A percentile compares a stretch with the other conserved stretches of the same genome.
Evolutionary conservation across 257 asterid species (phyloP).

Genomic region (Nicotiana otophora): DNA sequence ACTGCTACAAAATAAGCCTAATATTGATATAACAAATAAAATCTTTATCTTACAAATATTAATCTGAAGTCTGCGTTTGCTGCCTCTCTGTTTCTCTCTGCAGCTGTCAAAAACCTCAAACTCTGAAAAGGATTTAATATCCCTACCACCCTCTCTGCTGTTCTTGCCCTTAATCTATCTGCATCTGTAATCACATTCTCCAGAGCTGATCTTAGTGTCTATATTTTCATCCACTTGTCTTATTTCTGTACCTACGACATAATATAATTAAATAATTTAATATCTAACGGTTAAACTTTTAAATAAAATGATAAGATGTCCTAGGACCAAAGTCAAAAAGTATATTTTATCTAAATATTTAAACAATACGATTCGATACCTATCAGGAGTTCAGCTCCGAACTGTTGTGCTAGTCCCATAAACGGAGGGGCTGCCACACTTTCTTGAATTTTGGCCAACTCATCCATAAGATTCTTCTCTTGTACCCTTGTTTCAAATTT

Average conservation of each 20-base stretch:
- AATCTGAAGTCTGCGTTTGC: neutral
- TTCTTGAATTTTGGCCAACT: slow-evolving; percentile 53
- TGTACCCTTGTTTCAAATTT: slow-evolving; percentile 19
- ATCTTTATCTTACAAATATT: neutral
- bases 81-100: slow-evolving; percentile 12
- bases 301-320: neutral
- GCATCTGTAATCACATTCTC: slow-evolving; percentile 32
- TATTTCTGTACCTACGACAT: neutral
- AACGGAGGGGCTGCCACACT: slow-evolving; percentile 48
- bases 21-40: neutral
- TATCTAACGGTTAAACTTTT: too few relatives aligned
- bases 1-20: neutral
- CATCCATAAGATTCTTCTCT: slow-evolving; percentile 30
- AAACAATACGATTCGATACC: neutral
- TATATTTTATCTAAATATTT: too few relatives aligned
- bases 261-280: neutral
- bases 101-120: slow-evolving; percentile 37
- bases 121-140: slow-evolving; percentile 37
- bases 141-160: slow-evolving; percentile 33
- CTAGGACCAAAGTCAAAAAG: neutral
- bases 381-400: neutral
- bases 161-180: slow-evolving; percentile 38
- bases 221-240: slow-evolving; percentile 19
- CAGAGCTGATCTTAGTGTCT: slow-evolving; percentile 27
- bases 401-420: slow-evolving; percentile 11